Percentiles rank a stretch among this genome's conserved stretches.
phyloP scores from a whole-genome alignment of 306 rosid species.

The Begonia peltatifolia region DNA sequence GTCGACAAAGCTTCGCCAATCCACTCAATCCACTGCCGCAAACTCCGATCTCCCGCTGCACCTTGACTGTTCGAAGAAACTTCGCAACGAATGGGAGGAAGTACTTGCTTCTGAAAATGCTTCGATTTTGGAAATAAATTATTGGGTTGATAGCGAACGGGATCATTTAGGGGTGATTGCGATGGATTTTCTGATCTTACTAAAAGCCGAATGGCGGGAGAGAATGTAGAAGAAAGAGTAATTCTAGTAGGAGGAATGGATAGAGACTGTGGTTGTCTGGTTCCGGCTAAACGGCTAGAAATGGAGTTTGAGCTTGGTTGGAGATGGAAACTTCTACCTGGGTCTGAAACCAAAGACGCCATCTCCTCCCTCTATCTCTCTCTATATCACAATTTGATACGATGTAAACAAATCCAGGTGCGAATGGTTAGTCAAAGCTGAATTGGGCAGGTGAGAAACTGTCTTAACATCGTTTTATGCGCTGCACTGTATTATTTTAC shows the following conservation, averaged over 20 bases:
- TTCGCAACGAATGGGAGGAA: slow-evolving; percentile 32
- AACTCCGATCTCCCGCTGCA: slow-evolving; percentile 14
- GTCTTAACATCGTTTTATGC: no score
- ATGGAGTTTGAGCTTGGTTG: slow-evolving; percentile 9
- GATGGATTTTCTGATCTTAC: slow-evolving; percentile 4
- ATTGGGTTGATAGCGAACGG: slow-evolving; percentile 1
- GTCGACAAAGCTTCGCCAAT: slow-evolving; percentile 40
- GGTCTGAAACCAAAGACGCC: slow-evolving; percentile 25
- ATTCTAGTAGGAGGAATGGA: neutral
- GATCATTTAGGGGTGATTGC: neutral
- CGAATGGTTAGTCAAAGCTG: neutral
- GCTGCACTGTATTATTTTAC: no score
- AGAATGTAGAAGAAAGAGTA: slow-evolving; percentile 5
- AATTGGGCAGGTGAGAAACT: no score
- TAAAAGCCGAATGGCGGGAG: slow-evolving; percentile 6
- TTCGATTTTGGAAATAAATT: neutral
- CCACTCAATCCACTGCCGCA: slow-evolving; percentile 45
- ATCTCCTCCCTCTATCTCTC: slow-evolving; percentile 8
- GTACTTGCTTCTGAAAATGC: neutral
- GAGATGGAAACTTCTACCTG: slow-evolving; percentile 11
- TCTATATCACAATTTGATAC: neutral
- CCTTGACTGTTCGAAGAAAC: slow-evolving; percentile 33
- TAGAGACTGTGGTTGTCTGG: neutral
- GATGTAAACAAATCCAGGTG: neutral
- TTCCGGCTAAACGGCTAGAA: slow-evolving; percentile 3